phyloP scores from a whole-genome alignment of 2,329 filamentous ascomycete species.

The Cercospora canescens region DNA sequence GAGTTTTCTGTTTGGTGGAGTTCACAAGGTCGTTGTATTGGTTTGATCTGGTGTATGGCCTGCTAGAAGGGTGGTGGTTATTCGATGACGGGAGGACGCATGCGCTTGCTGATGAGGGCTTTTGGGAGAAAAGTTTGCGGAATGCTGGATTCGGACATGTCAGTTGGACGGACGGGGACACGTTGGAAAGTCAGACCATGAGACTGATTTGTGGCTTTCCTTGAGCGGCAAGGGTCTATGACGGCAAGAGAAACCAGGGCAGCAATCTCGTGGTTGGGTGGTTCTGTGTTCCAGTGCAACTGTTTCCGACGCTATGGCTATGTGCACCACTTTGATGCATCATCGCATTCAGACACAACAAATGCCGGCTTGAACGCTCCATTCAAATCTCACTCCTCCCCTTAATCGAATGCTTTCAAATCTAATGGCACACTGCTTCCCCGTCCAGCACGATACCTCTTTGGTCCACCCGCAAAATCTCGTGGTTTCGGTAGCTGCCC shows the following conservation, averaged over 20 bases:
- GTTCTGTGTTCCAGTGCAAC: not conserved
- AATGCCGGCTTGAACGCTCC: slow-evolving; percentile 18
- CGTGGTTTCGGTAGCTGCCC: slow-evolving; percentile 80
- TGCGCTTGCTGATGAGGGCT: slow-evolving; percentile 23
- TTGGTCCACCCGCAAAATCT: slow-evolving; percentile 71
- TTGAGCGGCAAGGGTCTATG: not conserved
- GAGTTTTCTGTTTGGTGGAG: slow-evolving; percentile 37
- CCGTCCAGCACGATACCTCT: slow-evolving; percentile 83
- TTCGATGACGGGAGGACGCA: slow-evolving; percentile 41
- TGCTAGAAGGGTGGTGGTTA: slow-evolving; percentile 43
- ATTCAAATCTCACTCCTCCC: not conserved
- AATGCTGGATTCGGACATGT: slow-evolving; percentile 36
- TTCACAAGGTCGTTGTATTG: slow-evolving; percentile 34
- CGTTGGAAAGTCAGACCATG: slow-evolving; percentile 8
- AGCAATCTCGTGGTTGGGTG: not conserved
- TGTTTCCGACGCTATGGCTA: not conserved
- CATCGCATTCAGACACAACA: not conserved
- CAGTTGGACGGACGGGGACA: slow-evolving; percentile 37
- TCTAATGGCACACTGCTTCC: slow-evolving; percentile 94
- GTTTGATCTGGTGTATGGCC: slow-evolving; percentile 38
- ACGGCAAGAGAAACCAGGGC: not conserved
- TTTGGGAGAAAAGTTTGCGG: slow-evolving; percentile 30
- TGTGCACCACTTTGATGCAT: not conserved
- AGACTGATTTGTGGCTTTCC: slow-evolving; percentile 6
- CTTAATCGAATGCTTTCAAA: slow-evolving; percentile 59